Conservation (phyloP, 2,329 filamentous ascomycete species). For the Sporothrix schenckii region DNA sequence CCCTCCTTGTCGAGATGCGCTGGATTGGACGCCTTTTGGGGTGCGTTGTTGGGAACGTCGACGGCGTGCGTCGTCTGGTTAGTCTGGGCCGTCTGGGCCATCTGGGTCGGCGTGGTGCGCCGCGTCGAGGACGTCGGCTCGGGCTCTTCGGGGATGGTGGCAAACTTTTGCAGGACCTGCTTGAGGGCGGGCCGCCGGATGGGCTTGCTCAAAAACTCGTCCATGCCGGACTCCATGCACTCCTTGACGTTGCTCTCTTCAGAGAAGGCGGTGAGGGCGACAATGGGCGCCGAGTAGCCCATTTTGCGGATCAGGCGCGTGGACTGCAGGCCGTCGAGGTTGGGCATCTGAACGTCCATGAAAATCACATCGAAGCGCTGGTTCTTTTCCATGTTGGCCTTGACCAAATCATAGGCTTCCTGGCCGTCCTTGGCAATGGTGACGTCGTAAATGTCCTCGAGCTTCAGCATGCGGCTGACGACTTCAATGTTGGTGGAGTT, state of each 20-base stretch:
- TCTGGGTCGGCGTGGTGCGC: constrained; percentile 42
- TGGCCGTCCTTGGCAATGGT: constrained; percentile 85
- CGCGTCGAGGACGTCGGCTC: constrained; percentile 47
- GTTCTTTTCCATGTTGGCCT: constrained; percentile 74
- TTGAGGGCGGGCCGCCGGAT: constrained; percentile 84
- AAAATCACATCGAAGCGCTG: constrained; percentile 84
- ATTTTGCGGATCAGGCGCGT: constrained; percentile 82
- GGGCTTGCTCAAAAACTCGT: constrained; percentile 78
- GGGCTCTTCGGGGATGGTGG: constrained; percentile 76
- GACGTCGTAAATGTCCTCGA: constrained; percentile 82
- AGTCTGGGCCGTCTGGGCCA: constrained; percentile 36
- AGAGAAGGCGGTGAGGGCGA: constrained; percentile 85
- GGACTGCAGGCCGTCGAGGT: constrained; percentile 84
- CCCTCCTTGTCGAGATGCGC: background rate
- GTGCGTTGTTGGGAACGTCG: constrained; percentile 4
- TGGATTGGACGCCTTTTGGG: background rate
- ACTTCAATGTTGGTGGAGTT: constrained; percentile 62
- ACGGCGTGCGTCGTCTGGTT: constrained; percentile 13
- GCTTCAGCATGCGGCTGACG: constrained; percentile 67
- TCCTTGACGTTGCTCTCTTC: constrained; percentile 88
- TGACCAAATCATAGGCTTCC: constrained; percentile 85
- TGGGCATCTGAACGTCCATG: constrained; percentile 97
- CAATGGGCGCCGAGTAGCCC: constrained; percentile 85
- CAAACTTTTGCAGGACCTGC: constrained; percentile 80
- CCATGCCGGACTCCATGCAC: constrained; percentile 87